Evolutionary conservation across 2,329 filamentous ascomycete genomes (phyloP).

Genomic region (Pseudogymnoascus sp.): DNA sequence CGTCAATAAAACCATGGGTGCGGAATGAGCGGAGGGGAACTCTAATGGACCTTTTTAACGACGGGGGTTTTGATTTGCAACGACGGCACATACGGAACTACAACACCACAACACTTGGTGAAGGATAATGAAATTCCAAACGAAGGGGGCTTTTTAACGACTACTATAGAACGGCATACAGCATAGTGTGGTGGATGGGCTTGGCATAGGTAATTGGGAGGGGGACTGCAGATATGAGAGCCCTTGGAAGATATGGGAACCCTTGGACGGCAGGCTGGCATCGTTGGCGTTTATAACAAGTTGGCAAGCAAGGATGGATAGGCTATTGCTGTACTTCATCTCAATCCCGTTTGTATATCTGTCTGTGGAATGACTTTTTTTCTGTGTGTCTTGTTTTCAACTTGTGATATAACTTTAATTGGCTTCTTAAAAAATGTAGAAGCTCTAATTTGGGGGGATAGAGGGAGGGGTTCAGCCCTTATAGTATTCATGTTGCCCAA

Average conservation of each 20-base stretch:
- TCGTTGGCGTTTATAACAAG: background rate
- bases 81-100: background rate
- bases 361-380: background rate
- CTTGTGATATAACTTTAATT: background rate
- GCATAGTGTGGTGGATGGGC: background rate
- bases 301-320: slow-evolving; percentile 4
- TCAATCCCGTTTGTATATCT: background rate
- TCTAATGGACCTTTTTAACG: background rate
- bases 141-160: slow-evolving; percentile 2
- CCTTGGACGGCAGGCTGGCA: background rate
- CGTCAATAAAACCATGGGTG: slow-evolving; percentile 54
- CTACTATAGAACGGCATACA: slow-evolving; percentile 4
- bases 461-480: background rate
- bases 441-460: background rate
- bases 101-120: background rate
- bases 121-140: slow-evolving; percentile 5
- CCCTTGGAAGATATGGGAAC: background rate
- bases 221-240: background rate
- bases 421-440: background rate
- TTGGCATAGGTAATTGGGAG: background rate
- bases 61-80: slow-evolving; percentile 7
- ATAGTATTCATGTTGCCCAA: too few relatives aligned
- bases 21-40: slow-evolving; percentile 34
- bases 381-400: background rate
- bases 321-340: background rate